Evolutionary conservation across 257 asterid genomes (phyloP), one percentile per base, ranked within the genome.

Genomic region (Phtheirospermum japonicum): DNA sequence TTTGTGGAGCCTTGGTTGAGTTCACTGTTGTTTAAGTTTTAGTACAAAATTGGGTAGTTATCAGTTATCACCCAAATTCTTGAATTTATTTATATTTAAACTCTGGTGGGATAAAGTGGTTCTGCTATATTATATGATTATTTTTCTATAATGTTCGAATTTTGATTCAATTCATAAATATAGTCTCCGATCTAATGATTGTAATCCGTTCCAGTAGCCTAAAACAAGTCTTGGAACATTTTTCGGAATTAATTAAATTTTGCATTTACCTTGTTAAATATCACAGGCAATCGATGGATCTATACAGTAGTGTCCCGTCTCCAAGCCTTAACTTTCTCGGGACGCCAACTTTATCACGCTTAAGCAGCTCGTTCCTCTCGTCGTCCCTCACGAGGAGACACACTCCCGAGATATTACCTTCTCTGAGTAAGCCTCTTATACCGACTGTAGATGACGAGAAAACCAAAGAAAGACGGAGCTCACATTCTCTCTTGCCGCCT

Each of bases 231-330:
- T 23, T 23, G 28, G 28, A 23, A 23, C 28, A 1, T 23, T 23
- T 23, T 23, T 23, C 28, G 28, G 28, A 33, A 33, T 33, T 33
- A 5, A 33, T 33, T 43, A 8, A 10, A 8, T 43, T 43, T 43
- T 43, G 39, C 39, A 5, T 5, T 8, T 33, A 33, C 39, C 4
- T 13, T 50, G 56, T 36, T 4, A 36, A 1, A 36, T 6, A 36
- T 75, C 63, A 33, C 86, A 87, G 99, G 86, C 95, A 87, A 69
- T 93, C 97, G 14, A 89, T 93, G 9, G 97, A 93, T 77, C 70
- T 93, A 56, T 93, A 85, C 68, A 74, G 92, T 40, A 93, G 97
- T 42, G 88, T 93, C 45, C 99, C 82, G 3, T 93, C 99, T 53
- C 97, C 99, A 9, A 83, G 87, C 57, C 72, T 89, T 23, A 80